Conservation (phyloP, 352 stramenopile species). For the Globisporangium barbulae region DNA sequence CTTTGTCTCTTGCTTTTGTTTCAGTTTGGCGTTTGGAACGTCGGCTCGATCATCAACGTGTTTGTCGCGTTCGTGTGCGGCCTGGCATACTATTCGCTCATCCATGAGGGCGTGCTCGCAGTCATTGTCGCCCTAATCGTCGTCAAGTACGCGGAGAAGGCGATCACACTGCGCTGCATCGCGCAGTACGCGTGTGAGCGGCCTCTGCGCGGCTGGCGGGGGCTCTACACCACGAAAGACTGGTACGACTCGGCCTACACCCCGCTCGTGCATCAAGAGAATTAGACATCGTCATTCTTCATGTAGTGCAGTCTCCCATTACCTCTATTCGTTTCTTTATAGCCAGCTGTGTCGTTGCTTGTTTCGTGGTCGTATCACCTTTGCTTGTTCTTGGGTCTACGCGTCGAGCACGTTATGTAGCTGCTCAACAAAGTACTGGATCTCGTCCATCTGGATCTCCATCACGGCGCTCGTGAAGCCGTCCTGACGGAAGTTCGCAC, state of each 20-base stretch:
- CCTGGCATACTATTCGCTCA: slow-evolving; percentile 53
- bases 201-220: slow-evolving; percentile 64
- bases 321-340: not conserved
- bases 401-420: slow-evolving; percentile 91
- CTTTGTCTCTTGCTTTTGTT: not conserved
- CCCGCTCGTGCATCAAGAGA: slow-evolving; percentile 70
- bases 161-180: slow-evolving; percentile 64
- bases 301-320: not conserved
- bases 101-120: slow-evolving; percentile 71
- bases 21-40: slow-evolving; percentile 66
- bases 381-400: slow-evolving; percentile 25
- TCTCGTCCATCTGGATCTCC: slow-evolving; percentile 93
- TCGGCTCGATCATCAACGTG: slow-evolving; percentile 68
- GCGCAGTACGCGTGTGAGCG: slow-evolving; percentile 74
- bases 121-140: slow-evolving; percentile 45
- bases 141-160: slow-evolving; percentile 74
- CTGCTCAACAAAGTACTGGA: slow-evolving; percentile 96
- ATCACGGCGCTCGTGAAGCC: slow-evolving; percentile 96
- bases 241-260: slow-evolving; percentile 87
- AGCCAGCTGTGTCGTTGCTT: not conserved
- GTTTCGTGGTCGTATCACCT: not conserved
- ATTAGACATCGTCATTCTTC: slow-evolving; percentile 20
- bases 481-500: slow-evolving; percentile 92
- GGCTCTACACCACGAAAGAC: slow-evolving; percentile 79
- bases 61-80: slow-evolving; percentile 55